Percentiles rank a stretch among this genome's conserved stretches.
Evolutionary conservation across 1,284 basidiomycete species (phyloP).

Genomic region (Fistulinella staudtii): DNA sequence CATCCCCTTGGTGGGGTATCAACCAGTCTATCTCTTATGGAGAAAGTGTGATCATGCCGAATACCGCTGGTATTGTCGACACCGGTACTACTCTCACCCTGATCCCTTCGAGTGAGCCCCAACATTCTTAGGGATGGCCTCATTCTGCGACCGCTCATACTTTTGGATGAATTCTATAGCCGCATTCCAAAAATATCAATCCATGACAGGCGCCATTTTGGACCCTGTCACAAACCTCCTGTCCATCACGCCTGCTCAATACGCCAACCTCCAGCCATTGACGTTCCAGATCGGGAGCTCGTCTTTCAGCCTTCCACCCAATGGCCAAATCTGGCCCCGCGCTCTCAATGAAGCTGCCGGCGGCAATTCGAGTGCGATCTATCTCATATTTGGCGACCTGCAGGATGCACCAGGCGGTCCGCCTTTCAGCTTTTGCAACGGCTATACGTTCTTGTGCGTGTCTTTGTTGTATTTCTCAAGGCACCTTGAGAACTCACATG

Average conservation of each 20-base stretch:
- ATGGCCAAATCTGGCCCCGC: constrained; percentile 56
- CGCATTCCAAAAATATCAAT: constrained; percentile 49
- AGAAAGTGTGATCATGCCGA: constrained; percentile 33
- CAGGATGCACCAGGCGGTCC: constrained; percentile 16
- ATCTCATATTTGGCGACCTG: constrained; percentile 42
- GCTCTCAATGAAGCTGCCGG: constrained; percentile 41
- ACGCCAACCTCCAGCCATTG: constrained; percentile 37
- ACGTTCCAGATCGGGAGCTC: constrained; percentile 38
- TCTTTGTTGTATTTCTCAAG: not conserved
- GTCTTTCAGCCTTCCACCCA: constrained; percentile 40
- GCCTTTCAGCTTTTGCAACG: constrained; percentile 33
- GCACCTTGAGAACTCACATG: no score
- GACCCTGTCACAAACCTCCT: constrained; percentile 45
- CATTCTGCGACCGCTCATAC: no score
- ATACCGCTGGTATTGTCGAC: constrained; percentile 51
- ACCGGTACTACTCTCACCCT: constrained; percentile 51
- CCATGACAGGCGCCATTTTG: constrained; percentile 48
- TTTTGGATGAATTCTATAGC: constrained; percentile 30
- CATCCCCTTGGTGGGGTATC: constrained; percentile 52
- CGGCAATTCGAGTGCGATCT: constrained; percentile 38
- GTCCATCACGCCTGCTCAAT: constrained; percentile 38
- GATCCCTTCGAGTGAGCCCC: constrained; percentile 34
- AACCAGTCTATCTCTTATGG: constrained; percentile 50
- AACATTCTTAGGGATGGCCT: not conserved
- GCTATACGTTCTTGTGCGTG: constrained; percentile 33